Conservation (phyloP, 495 filamentous ascomycete genomes). For the Podospora bellae-mahoneyi region DNA sequence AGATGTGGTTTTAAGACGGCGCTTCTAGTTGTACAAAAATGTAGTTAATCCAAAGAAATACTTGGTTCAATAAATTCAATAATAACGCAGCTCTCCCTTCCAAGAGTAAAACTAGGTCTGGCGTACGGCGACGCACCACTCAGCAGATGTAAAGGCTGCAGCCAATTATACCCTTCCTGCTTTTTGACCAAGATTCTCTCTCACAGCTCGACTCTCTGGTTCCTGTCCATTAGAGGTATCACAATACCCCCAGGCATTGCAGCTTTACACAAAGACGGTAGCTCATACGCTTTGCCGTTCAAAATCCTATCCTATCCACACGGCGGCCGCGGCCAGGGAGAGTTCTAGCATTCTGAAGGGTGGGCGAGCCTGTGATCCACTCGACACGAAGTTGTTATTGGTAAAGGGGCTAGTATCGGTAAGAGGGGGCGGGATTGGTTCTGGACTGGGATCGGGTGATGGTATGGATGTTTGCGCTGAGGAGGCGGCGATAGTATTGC, state of each 20-base stretch:
- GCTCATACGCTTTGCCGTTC: background rate
- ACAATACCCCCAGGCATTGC: background rate
- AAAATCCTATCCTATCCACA: background rate
- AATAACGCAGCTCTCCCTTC: too few relatives aligned
- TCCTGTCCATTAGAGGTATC: background rate
- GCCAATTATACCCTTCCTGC: too few relatives aligned
- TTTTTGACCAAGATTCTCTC: too few relatives aligned
- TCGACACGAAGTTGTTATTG: background rate
- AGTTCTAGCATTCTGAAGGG: background rate
- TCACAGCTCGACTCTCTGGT: background rate
- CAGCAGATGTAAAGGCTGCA: too few relatives aligned
- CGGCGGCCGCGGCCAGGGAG: background rate
- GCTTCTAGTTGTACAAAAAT: background rate
- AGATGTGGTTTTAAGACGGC: background rate
- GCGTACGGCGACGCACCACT: too few relatives aligned
- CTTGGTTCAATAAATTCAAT: background rate
- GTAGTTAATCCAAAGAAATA: background rate
- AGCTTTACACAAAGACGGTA: too few relatives aligned
- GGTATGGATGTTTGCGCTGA: background rate
- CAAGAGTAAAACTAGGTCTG: too few relatives aligned
- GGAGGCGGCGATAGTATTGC: background rate
- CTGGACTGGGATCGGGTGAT: background rate
- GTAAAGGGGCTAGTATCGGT: constrained; percentile 5
- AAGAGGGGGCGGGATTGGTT: background rate
- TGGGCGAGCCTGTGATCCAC: background rate